Percentiles rank a stretch among this genome's conserved stretches.
phyloP scores from a whole-genome alignment of 176 grass and related monocot genomes.

The Areca catechu region DNA sequence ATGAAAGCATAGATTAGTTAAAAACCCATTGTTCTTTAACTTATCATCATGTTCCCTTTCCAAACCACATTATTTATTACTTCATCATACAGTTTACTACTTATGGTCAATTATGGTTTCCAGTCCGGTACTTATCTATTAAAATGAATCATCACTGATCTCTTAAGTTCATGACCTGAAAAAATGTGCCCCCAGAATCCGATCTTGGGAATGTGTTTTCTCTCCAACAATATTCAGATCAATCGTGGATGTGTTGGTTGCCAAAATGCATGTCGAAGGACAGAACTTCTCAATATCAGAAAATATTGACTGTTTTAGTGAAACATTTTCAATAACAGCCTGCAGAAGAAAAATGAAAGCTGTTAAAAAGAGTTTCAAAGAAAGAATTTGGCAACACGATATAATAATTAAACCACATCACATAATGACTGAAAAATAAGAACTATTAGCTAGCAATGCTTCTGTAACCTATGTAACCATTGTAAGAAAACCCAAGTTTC shows the following conservation, averaged over 20 bases:
- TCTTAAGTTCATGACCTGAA: slow-evolving; percentile 49
- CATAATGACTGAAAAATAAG: no score
- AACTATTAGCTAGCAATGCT: no score
- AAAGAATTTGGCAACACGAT: background rate
- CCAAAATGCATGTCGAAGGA: slow-evolving; percentile 87
- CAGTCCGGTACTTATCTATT: no score
- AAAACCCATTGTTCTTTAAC: no score
- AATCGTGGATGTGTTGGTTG: slow-evolving; percentile 91
- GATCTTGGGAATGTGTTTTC: slow-evolving; percentile 75
- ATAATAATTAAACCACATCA: background rate
- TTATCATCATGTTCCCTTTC: no score
- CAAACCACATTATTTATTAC: no score
- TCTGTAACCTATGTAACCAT: no score
- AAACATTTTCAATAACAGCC: slow-evolving; percentile 96
- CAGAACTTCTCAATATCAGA: slow-evolving; percentile 79
- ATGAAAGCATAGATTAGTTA: no score
- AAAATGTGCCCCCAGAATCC: slow-evolving; percentile 97
- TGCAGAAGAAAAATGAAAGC: slow-evolving; percentile 22
- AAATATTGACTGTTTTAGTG: slow-evolving; percentile 98
- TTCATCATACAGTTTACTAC: no score
- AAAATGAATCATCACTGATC: slow-evolving; percentile 8
- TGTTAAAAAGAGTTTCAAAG: no score
- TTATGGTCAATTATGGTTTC: no score
- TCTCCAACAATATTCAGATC: slow-evolving; percentile 85
- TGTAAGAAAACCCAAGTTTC: no score